Percentiles rank a stretch among this genome's conserved stretches.
phyloP scores from a whole-genome alignment of 257 asterid species.

The Nicotiana tomentosiformis region DNA sequence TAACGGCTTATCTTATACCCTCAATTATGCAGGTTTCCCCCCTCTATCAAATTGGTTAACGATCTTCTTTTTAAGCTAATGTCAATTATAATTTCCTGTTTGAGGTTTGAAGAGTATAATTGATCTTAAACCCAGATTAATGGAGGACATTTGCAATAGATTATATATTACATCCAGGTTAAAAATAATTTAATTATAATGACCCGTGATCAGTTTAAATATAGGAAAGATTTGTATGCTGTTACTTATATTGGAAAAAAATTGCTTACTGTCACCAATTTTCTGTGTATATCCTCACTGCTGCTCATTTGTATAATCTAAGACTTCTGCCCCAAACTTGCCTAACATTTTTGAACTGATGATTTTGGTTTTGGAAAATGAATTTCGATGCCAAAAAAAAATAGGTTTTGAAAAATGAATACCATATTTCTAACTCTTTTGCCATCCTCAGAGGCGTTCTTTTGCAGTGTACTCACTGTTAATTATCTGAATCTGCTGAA shows the following conservation, averaged over 20 bases:
- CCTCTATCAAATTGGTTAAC: no score
- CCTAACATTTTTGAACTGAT: not conserved
- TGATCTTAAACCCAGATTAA: not conserved
- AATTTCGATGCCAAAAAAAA: not conserved
- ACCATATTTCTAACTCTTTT: not conserved
- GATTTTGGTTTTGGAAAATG: not conserved
- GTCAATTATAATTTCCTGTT: not conserved
- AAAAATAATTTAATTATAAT: not conserved
- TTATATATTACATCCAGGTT: not conserved
- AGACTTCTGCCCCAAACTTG: not conserved
- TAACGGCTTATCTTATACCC: slow-evolving; percentile 97
- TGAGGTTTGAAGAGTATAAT: not conserved
- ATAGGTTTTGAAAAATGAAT: not conserved
- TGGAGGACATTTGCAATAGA: not conserved
- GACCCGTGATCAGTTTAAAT: not conserved
- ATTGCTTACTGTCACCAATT: not conserved
- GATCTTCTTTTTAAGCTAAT: no score
- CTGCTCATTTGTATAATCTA: not conserved
- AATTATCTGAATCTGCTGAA: not conserved
- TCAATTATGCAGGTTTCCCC: slow-evolving; percentile 74
- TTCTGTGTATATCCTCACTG: not conserved
- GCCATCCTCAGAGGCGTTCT: not conserved
- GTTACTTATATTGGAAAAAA: not conserved
- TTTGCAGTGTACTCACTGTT: not conserved
- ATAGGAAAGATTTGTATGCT: not conserved